Evolutionary conservation across 495 filamentous ascomycete species (phyloP).

Genomic region (Podospora appendiculata): DNA sequence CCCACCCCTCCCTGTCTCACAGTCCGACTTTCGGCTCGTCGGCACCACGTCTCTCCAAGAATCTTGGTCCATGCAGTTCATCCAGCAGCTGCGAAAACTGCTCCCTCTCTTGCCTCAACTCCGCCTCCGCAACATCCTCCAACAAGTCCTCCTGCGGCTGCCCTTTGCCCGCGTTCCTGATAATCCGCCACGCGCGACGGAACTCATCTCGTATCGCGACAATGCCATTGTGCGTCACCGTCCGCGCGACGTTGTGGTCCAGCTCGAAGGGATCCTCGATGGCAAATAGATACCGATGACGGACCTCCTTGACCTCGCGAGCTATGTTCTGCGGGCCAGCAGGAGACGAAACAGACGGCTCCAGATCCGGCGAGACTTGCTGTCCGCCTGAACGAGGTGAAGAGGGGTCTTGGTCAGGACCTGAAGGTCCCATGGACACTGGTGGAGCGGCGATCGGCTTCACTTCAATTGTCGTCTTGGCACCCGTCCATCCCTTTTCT

Average conservation of each 20-base stretch:
- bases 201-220: slow-evolving; percentile 74
- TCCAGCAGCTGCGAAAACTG: slow-evolving; percentile 27
- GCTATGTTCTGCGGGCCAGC: background rate
- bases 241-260: slow-evolving; percentile 75
- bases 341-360: background rate
- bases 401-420: slow-evolving; percentile 9
- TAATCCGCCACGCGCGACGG: slow-evolving; percentile 59
- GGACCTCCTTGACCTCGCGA: slow-evolving; percentile 50
- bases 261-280: slow-evolving; percentile 86
- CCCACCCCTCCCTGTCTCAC: no score
- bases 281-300: slow-evolving; percentile 73
- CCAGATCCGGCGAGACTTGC: background rate
- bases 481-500: slow-evolving; percentile 70
- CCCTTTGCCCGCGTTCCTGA: slow-evolving; percentile 31
- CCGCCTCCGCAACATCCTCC: slow-evolving; percentile 23
- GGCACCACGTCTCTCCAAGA: no score
- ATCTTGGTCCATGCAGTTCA: slow-evolving; percentile 29
- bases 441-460: slow-evolving; percentile 7
- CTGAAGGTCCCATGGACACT: background rate
- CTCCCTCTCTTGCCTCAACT: slow-evolving; percentile 17
- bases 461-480: slow-evolving; percentile 46
- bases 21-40: no score
- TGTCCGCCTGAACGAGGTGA: background rate
- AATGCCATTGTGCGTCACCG: slow-evolving; percentile 69
- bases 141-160: slow-evolving; percentile 26